Conservation (phyloP, 2,329 filamentous ascomycete genomes). For the Cladophialophora chaetospira region DNA sequence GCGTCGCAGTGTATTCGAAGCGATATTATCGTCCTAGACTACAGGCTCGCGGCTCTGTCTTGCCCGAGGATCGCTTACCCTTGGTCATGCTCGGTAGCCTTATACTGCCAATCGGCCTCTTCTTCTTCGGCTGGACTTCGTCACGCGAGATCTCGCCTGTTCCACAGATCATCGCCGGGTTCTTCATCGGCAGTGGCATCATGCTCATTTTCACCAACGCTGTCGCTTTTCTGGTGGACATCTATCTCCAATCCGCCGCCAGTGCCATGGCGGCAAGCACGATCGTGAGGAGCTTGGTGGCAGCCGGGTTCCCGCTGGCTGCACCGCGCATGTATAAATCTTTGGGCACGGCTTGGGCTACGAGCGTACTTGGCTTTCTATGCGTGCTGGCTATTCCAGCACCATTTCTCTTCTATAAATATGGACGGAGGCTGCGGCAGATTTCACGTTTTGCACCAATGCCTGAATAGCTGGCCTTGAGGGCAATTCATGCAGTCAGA, state of each 20-base stretch:
- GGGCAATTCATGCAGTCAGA: constrained; percentile 1
- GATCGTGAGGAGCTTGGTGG: constrained; percentile 25
- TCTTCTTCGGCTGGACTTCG: constrained; percentile 62
- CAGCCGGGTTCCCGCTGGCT: constrained; percentile 28
- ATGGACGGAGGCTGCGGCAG: constrained; percentile 45
- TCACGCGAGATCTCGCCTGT: constrained; percentile 64
- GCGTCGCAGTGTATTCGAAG: constrained; percentile 70
- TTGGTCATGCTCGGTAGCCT: constrained; percentile 57
- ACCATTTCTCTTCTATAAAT: constrained; percentile 44
- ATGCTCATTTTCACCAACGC: constrained; percentile 70
- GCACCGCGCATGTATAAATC: constrained; percentile 42
- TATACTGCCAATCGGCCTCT: constrained; percentile 55
- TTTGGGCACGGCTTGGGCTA: constrained; percentile 43
- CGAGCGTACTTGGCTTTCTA: constrained; percentile 43
- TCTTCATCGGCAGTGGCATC: constrained; percentile 78
- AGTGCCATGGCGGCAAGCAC: constrained; percentile 31
- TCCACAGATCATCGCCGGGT: constrained; percentile 72
- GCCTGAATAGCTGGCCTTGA: neutral
- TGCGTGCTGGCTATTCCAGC: constrained; percentile 42
- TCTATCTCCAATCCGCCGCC: constrained; percentile 28
- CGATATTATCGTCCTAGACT: constrained; percentile 66
- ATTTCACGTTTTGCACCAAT: constrained; percentile 36
- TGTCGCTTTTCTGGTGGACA: constrained; percentile 38
- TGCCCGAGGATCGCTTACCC: constrained; percentile 65
- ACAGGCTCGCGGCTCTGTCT: constrained; percentile 70